Evolutionary conservation across 108 stramenopile genomes (phyloP).

Genomic region (Cyclostephanos tholiformis): DNA sequence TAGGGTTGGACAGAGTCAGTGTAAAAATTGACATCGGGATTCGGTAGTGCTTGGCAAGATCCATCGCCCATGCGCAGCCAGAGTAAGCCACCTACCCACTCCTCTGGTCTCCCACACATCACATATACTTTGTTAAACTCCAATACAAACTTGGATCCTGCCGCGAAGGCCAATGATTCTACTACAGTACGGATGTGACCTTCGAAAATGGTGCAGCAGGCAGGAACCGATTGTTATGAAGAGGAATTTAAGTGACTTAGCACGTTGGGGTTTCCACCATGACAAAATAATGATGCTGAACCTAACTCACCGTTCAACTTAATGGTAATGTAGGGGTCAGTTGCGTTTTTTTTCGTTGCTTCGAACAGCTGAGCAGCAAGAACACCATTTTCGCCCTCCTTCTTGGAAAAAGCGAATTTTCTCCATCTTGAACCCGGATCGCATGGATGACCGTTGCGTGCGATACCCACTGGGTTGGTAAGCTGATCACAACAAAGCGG

Average conservation of each 20-base stretch:
- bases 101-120: constrained; percentile 36
- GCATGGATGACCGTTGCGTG: constrained; percentile 41
- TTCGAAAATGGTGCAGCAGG: neutral
- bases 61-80: constrained; percentile 27
- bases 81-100: constrained; percentile 21
- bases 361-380: constrained; percentile 2
- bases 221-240: neutral
- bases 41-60: constrained; percentile 31
- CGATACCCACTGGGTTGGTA: constrained; percentile 40
- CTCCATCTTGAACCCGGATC: constrained; percentile 30
- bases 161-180: constrained; percentile 18
- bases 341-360: constrained; percentile 21
- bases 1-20: constrained; percentile 28
- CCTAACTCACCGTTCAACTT: constrained; percentile 34
- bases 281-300: neutral
- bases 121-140: constrained; percentile 48
- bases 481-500: constrained; percentile 20
- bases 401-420: constrained; percentile 25
- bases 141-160: constrained; percentile 22
- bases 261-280: neutral
- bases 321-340: constrained; percentile 36
- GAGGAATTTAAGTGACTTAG: neutral
- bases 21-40: constrained; percentile 40
- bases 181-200: constrained; percentile 45
- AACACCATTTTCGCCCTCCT: constrained; percentile 28